Evolutionary conservation across 768 basidiomycete species (phyloP), one percentile per base, ranked within the genome.

Genomic region (Russula ochroleuca): DNA sequence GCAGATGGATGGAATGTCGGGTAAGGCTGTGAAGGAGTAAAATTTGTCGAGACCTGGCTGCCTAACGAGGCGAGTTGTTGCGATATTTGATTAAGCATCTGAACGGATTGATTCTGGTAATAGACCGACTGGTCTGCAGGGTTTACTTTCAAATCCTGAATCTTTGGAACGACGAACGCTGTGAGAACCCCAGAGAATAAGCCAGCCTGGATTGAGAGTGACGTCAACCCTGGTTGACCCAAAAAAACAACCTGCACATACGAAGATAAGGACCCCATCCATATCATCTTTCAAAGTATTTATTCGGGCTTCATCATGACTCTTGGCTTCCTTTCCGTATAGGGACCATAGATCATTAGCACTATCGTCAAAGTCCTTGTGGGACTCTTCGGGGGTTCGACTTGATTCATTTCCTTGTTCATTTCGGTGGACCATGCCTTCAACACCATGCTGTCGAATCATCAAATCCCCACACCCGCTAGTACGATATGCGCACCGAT

Each of bases 1-100:
- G 65, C 62, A 21, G 74, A 74, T 2, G 70, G 61, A 11, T 37
- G 21, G 60, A 68, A 66, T 2, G 69, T 33, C 5, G 63, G 53
- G n/a, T 37, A 38, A 3, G 28, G 47, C 14, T 19, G 19, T 35
- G 23, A 33, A 15, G 3, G 5, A 4, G 45, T 13, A 9, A 35
- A 13, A 47, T 47, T 31, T 38, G 15, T 1, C 25, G 61, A 4
- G 1, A 45, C 23, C 23, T 58, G 62, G 2, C 15, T 25, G 17
- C 14, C 23, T 14, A 23, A 13, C 2, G 53, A 35, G 3, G 58
- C 45, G 10, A 64, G 17, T 41, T 61, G 59, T 52, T 65, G 50
- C 28, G 63, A 61, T 47, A 47, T 21, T 47, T 3, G 45, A n/a
- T 1, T n/a, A 21, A 45, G 43, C n/a, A 45, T n/a, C n/a, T 19